A percentile compares a stretch with the other conserved stretches of the same genome.
Evolutionary conservation across 2,329 filamentous ascomycete species (phyloP).

Genomic region (Periconia sp.): DNA sequence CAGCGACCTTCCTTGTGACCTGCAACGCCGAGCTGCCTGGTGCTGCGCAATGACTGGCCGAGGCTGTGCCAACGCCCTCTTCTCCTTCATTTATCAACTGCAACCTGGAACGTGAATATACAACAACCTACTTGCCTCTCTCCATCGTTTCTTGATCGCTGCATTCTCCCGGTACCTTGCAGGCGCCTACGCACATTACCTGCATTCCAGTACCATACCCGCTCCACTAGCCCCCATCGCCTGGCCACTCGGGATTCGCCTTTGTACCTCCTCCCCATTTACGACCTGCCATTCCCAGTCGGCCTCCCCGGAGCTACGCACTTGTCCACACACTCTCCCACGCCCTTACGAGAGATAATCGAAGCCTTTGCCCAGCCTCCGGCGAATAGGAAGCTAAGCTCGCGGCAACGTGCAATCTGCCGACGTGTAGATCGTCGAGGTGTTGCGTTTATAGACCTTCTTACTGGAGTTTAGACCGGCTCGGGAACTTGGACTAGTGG

Average conservation of each 20-base stretch:
- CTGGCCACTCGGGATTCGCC: not conserved
- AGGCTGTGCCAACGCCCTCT: conserved; percentile 4
- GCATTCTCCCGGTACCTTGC: not conserved
- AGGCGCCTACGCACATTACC: not conserved
- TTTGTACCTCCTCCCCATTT: not conserved
- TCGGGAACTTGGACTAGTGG: not conserved
- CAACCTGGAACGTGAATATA: not conserved
- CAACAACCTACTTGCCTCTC: not conserved
- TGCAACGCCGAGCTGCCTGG: conserved; percentile 19
- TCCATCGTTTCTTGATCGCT: not conserved
- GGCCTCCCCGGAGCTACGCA: not conserved
- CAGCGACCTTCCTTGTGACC: conserved; percentile 26
- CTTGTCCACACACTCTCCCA: not conserved
- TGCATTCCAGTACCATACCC: not conserved
- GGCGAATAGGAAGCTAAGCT: not conserved
- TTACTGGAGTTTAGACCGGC: conserved; percentile 4
- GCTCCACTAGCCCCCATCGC: not conserved
- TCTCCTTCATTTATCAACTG: conserved; percentile 19
- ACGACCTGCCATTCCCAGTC: conserved; percentile 11
- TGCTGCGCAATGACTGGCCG: conserved; percentile 39
- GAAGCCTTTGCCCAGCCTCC: not conserved
- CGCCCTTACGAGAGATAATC: not conserved
- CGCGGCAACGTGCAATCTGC: not conserved
- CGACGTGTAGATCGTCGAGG: not conserved
- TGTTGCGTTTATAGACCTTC: conserved; percentile 3